phyloP scores from a whole-genome alignment of 1,139 yeast genomes.

The Zygoascus hellenicus region DNA sequence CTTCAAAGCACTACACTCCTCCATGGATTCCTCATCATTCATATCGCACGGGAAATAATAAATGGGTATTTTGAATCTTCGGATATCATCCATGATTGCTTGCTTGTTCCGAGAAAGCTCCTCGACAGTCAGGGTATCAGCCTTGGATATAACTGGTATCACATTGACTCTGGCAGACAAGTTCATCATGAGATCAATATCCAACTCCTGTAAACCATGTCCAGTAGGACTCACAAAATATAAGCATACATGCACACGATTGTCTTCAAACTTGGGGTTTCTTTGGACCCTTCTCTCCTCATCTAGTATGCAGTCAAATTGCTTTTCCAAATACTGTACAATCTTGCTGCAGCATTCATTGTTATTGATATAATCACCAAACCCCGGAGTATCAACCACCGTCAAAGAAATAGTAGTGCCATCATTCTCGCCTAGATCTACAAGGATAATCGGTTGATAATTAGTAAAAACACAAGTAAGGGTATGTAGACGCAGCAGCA shows the following conservation, averaged over 20 bases:
- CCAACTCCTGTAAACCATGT: slow-evolving; percentile 68
- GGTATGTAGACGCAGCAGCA: not conserved
- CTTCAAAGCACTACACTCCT: slow-evolving; percentile 73
- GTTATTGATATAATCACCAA: slow-evolving; percentile 68
- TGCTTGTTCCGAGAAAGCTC: slow-evolving; percentile 69
- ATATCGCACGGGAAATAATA: slow-evolving; percentile 71
- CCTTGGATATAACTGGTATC: slow-evolving; percentile 79
- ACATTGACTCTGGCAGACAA: slow-evolving; percentile 79
- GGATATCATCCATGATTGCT: slow-evolving; percentile 63
- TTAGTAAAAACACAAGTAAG: not conserved
- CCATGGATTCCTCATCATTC: slow-evolving; percentile 62
- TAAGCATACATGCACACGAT: slow-evolving; percentile 65
- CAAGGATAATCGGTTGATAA: not conserved
- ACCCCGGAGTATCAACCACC: slow-evolving; percentile 71
- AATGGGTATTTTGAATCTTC: slow-evolving; percentile 70
- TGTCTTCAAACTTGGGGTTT: slow-evolving; percentile 67
- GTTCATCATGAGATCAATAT: slow-evolving; percentile 69
- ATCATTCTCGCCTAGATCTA: slow-evolving; percentile 39
- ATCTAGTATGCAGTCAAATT: slow-evolving; percentile 83
- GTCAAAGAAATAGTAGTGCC: slow-evolving; percentile 58
- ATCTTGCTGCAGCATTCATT: slow-evolving; percentile 62
- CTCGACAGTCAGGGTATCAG: slow-evolving; percentile 75
- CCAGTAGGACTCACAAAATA: slow-evolving; percentile 72
- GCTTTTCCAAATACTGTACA: slow-evolving; percentile 72
- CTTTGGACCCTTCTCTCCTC: slow-evolving; percentile 91